Base-by-base conservation (phyloP, 192 early-diverging fungal species). In the Backusella tarrabulga region DNA sequence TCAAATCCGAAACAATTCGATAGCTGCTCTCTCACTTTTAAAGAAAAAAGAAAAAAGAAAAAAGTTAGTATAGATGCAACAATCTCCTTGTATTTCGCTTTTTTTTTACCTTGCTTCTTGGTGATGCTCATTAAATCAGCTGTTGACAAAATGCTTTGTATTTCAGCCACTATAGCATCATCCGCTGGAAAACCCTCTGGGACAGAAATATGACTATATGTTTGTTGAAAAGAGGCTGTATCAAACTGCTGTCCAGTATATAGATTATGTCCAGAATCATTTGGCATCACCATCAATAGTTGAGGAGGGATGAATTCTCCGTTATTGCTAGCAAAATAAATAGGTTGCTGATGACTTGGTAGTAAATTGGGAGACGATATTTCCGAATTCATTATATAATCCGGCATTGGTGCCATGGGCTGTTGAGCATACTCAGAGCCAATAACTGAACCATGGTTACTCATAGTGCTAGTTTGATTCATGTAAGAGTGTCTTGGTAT, bases 81-180 rank as follows among this genome's bases (percentile, higher is more conserved):
- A 4, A 19, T 46, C 15, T 14, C 4, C 44, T 46, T 46, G 44
- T 46, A 0, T 46, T 26, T 38, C 7, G 0, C 67, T 42, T 40
- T 38, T 8, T 42, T 54, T 41, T 38, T 87, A 89, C 86, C 89
- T 87, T 95, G 93, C 84, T 98, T 98, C 90, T 99, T 98, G 46
- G 98, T 99, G 66, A 98, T 92, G 32, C 92, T 94, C 97, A 98
- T 98, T 69, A 99, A 84, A 81, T 99, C 92, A 11, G 94, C 95
- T 0, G 92, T 95, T 11, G 91, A 80, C 23, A 99, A 87, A 36
- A 98, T 93, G 72, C 90, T 90, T 73, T 88, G 86, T 40, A 94
- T 91, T 74, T 90, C 87, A 34, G 71, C 70, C 4, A 90, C 78
- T 60, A 95, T 83, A 76, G 93, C 88, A 38, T 90, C 89, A 70